phyloP scores from a whole-genome alignment of 2,329 filamentous ascomycete species.

The Aurifilum marmelostoma region DNA sequence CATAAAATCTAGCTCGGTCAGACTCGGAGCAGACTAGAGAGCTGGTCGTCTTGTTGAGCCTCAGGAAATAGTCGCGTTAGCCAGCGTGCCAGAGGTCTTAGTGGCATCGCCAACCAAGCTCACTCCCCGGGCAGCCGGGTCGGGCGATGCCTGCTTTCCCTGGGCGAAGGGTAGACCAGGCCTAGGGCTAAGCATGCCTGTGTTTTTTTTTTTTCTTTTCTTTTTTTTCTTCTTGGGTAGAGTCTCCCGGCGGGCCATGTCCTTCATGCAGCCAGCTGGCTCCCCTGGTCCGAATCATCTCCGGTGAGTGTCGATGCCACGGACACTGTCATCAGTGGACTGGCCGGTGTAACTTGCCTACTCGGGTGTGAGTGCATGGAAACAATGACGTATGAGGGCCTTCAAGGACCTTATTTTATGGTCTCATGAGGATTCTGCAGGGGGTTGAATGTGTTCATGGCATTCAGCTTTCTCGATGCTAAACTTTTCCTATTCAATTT shows the following conservation, averaged over 20 bases:
- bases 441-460: not conserved
- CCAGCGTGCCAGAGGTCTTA: not conserved
- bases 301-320: constrained; percentile 1
- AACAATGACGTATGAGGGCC: not conserved
- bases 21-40: not conserved
- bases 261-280: not conserved
- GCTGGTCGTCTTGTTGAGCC: constrained; percentile 2
- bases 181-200: not conserved
- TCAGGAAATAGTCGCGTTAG: not conserved
- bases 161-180: not conserved
- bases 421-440: not conserved
- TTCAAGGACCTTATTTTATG: not conserved
- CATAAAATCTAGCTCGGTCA: not conserved
- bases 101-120: not conserved
- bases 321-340: not conserved
- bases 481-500: not conserved
- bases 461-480: not conserved
- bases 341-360: not conserved
- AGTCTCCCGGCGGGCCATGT: not conserved
- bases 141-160: not conserved
- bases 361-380: not conserved
- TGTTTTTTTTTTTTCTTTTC: not conserved
- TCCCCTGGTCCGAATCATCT: not conserved
- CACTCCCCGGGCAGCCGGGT: not conserved
- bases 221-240: not conserved